Base-by-base conservation (phyloP, 208 protist genomes). In the Porcisia hertigi region DNA sequence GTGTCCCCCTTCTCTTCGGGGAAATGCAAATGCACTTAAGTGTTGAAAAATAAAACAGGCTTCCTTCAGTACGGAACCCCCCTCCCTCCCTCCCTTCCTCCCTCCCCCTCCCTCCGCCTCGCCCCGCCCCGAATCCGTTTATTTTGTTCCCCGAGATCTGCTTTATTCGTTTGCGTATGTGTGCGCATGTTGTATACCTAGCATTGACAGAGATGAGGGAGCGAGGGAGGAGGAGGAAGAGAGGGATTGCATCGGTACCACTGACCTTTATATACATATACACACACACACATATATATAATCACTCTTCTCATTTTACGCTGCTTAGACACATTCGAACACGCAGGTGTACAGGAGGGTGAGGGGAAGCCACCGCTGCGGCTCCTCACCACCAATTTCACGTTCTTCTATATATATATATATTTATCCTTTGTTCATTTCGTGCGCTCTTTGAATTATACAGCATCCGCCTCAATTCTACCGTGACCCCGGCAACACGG, bases 341-440 rank as follows among this genome's bases (percentile, higher is more conserved):
- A 20, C 58, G 39, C 30, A 63, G 11, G 58, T 30, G 30, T 30
- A 30, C 30, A 30, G 39, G 12, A 59, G n/a, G 11, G 20, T 12
- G 55, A 39, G 58, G 5, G 30, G 58, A n/a, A 16, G 30, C 58
- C 34, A 16, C 11, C 20, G 58, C 8, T 30, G 30, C 30, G 30
- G 30, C 58, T n/a, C 25, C 30, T 63, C 58, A 3, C 30, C 30
- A 9, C 1, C 12, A 63, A 30, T 12, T 20, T 18, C 58, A 20
- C 12, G 30, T 16, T 7, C 2, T 14, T 63, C 39, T n/a, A 14
- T 30, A 20, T 57, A 73, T 73, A 47, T 65, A 52, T 36, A 39
- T 34, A 30, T 77, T 52, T 71, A 39, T 60, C 36, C n/a, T 47
- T 49, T 47, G 34, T 71, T 3, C 52, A 58, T 69, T 4, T 71